Evolutionary conservation across 306 rosid genomes (phyloP), one percentile per base, ranked within the genome.

Genomic region (Dryas alaskensis): DNA sequence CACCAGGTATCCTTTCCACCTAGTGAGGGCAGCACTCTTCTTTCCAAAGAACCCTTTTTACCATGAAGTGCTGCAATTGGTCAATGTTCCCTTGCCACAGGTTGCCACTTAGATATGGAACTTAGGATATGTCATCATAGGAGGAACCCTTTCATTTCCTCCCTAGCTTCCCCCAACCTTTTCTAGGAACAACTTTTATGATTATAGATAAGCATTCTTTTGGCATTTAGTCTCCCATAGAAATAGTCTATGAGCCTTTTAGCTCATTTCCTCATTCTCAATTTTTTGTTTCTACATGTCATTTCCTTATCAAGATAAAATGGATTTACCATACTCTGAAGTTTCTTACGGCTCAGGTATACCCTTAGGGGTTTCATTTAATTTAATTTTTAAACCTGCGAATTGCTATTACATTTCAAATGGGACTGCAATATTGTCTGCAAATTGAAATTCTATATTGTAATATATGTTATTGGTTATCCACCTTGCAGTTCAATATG

Each of bases 1-100:
- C 48, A 59, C 66, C 82, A 55, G 82, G 78, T 81, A 54, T 67
- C 68, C 55, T 73, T 80, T 55, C 79, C 63, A 7, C 69, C 62
- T 60, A 71, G 61, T 69, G 74, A 82, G 78, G 78, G 61, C 71
- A 60, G 73, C 54, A 69, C 66, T 65, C 72, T 55, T 60, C 58
- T 76, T 73, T 69, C 76, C 67, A 63, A 78, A 74, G 68, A 65
- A 67, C 22, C 81, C 69, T 40, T 60, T 65, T 67, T 22, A 78
- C 50, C 72, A n/a, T 54, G 46, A 45, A 65, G 8, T 10, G 63
- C 60, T 39, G 57, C 51, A 40, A 58, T 59, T 50, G 45, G 52
- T 59, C 60, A 43, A 62, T 55, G 54, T 59, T 22, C 12, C 50
- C 42, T 61, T 7, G 46, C 50, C 83, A 72, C 44, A 47, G 54